phyloP scores from a whole-genome alignment of 2,329 filamentous ascomycete genomes.

The Penicillium crustosum region DNA sequence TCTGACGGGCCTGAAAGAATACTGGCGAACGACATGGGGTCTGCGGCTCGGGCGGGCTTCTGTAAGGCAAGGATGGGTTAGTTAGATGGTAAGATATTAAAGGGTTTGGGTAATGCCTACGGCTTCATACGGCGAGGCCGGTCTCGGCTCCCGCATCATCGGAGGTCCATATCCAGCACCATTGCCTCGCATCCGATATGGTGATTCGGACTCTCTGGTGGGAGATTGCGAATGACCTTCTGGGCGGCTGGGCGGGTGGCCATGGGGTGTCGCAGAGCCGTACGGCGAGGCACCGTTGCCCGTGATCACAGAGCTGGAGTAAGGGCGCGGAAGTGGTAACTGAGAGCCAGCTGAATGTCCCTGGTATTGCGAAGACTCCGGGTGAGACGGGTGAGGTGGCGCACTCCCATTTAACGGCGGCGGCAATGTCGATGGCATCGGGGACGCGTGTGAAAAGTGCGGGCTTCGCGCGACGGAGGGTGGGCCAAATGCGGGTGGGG shows the following conservation, averaged over 20 bases:
- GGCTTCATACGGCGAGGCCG: constrained; percentile 41
- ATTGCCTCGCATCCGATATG: constrained; percentile 34
- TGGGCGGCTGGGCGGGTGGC: constrained; percentile 41
- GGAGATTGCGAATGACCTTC: constrained; percentile 45
- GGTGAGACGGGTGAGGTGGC: constrained; percentile 29
- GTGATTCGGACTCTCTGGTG: constrained; percentile 41
- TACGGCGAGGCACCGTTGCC: constrained; percentile 41
- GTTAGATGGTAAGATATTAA: constrained; percentile 9
- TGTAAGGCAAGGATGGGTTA: constrained; percentile 38
- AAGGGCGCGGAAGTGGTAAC: constrained; percentile 37
- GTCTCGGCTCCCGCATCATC: constrained; percentile 33
- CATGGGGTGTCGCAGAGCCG: constrained; percentile 39
- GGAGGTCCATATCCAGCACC: constrained; percentile 33
- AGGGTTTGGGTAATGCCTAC: constrained; percentile 31
- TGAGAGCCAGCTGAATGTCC: constrained; percentile 34
- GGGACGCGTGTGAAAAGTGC: constrained; percentile 42
- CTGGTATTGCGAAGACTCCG: constrained; percentile 40
- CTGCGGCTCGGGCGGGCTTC: constrained; percentile 71
- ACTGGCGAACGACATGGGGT: constrained; percentile 95
- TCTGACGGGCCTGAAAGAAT: constrained; percentile 81
- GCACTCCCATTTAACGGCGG: constrained; percentile 40
- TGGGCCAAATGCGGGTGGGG: constrained; percentile 42
- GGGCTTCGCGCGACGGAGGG: constrained; percentile 42
- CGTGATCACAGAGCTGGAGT: constrained; percentile 36
- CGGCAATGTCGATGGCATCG: constrained; percentile 41